Evolutionary conservation across 2,329 filamentous ascomycete species (phyloP).

Genomic region (Fusarium scirpi): DNA sequence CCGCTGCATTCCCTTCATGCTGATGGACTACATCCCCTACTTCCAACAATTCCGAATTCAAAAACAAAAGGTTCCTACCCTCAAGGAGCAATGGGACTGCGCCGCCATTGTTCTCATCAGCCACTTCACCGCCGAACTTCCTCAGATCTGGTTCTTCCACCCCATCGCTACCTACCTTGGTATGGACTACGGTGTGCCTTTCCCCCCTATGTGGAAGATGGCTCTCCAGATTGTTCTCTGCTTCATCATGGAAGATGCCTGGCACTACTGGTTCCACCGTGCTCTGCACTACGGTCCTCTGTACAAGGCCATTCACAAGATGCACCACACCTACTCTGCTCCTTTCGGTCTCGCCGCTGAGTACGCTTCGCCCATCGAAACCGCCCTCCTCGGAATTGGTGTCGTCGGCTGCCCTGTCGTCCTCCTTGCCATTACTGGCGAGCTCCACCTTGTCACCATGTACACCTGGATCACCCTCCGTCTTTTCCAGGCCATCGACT

Average conservation of each 20-base stretch:
- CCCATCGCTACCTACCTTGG: slow-evolving; percentile 94
- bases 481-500: slow-evolving; percentile 96
- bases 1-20: slow-evolving; percentile 88
- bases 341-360: slow-evolving; percentile 97
- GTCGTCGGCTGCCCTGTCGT: slow-evolving; percentile 85
- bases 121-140: slow-evolving; percentile 97
- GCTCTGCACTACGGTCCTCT: slow-evolving; percentile 93
- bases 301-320: slow-evolving; percentile 98
- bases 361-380: slow-evolving; percentile 97
- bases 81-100: slow-evolving; percentile 94
- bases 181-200: slow-evolving; percentile 88
- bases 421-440: slow-evolving; percentile 83
- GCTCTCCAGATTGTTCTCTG: slow-evolving; percentile 91
- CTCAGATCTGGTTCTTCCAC: slow-evolving; percentile 99
- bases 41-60: slow-evolving; percentile 98
- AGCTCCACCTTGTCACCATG: slow-evolving; percentile 97
- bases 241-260: slow-evolving; percentile 95
- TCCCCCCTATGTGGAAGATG: slow-evolving; percentile 88
- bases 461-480: slow-evolving; percentile 95
- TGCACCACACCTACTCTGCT: slow-evolving; percentile 98
- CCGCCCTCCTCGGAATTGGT: slow-evolving; percentile 92
- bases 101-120: slow-evolving; percentile 91
- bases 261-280: slow-evolving; percentile 98
- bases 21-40: slow-evolving; percentile 87
- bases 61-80: slow-evolving; percentile 87